Percentiles rank a stretch among this genome's conserved stretches.
Evolutionary conservation across 495 filamentous ascomycete genomes (phyloP).

Genomic region (Penicillium robsamsonii): DNA sequence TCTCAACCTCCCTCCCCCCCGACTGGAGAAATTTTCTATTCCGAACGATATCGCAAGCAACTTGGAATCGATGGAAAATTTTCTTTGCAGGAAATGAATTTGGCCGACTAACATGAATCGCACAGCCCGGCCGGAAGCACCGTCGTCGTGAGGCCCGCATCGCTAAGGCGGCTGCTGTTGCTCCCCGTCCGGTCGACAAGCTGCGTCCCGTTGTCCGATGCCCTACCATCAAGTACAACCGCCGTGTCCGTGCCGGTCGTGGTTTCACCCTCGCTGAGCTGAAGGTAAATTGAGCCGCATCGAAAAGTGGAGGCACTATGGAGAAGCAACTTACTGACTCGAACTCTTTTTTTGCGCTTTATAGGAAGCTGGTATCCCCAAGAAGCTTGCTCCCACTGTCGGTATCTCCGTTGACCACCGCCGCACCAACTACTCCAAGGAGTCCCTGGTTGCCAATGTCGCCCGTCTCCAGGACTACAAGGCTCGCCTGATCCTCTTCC

Average conservation of each 20-base stretch:
- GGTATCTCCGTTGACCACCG: constrained; percentile 96
- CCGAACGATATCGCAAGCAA: constrained; percentile 23
- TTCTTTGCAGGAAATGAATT: constrained; percentile 11
- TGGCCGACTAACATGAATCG: constrained; percentile 32
- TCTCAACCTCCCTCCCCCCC: constrained; percentile 17
- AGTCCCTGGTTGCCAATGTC: constrained; percentile 89
- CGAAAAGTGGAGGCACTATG: constrained; percentile 9
- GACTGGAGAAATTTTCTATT: constrained; percentile 19
- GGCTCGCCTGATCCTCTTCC: constrained; percentile 93
- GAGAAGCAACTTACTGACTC: constrained; percentile 17
- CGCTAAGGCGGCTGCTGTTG: constrained; percentile 87
- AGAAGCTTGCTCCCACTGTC: constrained; percentile 89
- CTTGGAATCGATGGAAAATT: constrained; percentile 16
- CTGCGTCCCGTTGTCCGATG: constrained; percentile 93
- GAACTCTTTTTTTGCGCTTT: constrained; percentile 12
- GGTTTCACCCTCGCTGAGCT: constrained; percentile 96
- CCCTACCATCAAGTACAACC: constrained; percentile 97
- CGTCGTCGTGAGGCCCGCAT: constrained; percentile 84
- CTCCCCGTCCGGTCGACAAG: constrained; percentile 95
- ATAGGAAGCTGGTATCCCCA: constrained; percentile 92
- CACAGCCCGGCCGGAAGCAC: constrained; percentile 90
- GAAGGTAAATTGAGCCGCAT: constrained; percentile 66
- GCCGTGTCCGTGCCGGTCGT: constrained; percentile 91
- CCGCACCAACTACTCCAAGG: constrained; percentile 93
- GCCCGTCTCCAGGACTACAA: constrained; percentile 95